Evolutionary conservation across 495 filamentous ascomycete species (phyloP), one percentile per base, ranked within the genome.

Genomic region (Aspergillus saccharolyticus): DNA sequence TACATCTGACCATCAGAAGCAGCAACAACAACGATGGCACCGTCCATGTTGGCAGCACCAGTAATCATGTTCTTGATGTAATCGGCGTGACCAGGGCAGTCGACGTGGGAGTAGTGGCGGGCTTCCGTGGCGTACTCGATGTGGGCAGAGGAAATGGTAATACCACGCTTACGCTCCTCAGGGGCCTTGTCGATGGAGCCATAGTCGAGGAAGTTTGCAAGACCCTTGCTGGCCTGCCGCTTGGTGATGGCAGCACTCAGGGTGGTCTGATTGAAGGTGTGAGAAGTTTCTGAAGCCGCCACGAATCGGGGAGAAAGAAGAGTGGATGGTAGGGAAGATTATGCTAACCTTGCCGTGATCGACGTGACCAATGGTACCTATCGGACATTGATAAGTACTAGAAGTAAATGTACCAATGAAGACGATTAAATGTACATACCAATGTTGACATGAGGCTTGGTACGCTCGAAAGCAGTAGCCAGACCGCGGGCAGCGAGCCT

Each of bases 41-140:
- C 92, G 65, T 97, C 92, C 92, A 97, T 97, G 81, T 85, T 90
- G 61, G 93, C 90, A 57, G 92, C 89, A 82, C 92, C 92, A 63
- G 92, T 96, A 74, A 97, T 97, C 92, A 97, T 97, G 85, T 98
- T 98, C 86, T 98, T 98, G 78, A 98, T 97, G 82, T 97, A 98
- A 90, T 98, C 94, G 70, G 94, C 94, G 85, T 98, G 94, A 74
- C 94, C 94, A 54, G 94, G 94, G 75, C 94, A 98, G 84, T 98
- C 94, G 79, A 98, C 94, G 84, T 98, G 94, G 66, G 94, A 91
- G 79, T 98, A 98, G 79, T 98, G 94, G 62, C 95, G 85, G 63
- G 71, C 72, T 5, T 96, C 88, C 70, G 94, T 97, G 66, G 87
- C 79, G 77, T 97, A 98, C 80, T 98, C 94, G 76, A 98, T 96